Evolutionary conservation across 1,139 yeast species (phyloP).

Genomic region (Candida tropicalis): DNA sequence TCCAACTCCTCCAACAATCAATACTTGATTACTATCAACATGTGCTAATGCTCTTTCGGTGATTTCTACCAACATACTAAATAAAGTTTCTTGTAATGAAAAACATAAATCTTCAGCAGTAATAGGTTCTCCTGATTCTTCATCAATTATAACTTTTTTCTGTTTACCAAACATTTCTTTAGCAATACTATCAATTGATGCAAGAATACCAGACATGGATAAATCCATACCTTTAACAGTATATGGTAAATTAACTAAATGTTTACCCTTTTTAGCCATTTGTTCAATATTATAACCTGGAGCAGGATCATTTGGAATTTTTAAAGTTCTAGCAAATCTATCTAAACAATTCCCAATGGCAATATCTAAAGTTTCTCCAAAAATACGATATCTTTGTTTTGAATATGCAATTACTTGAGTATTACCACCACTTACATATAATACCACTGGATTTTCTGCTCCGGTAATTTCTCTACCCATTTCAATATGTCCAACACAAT

Average conservation of each 20-base stretch:
- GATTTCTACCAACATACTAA: slow-evolving; percentile 96
- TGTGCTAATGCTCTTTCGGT: slow-evolving; percentile 99
- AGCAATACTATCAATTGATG: slow-evolving; percentile 80
- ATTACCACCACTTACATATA: slow-evolving; percentile 97
- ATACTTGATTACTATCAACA: slow-evolving; percentile 83
- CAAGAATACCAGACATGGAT: slow-evolving; percentile 94
- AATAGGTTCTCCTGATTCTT: slow-evolving; percentile 57
- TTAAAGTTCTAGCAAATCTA: slow-evolving; percentile 88
- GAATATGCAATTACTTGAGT: slow-evolving; percentile 98
- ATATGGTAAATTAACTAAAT: slow-evolving; percentile 80
- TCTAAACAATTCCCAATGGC: slow-evolving; percentile 98
- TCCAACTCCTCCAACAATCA: slow-evolving; percentile 98
- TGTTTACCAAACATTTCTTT: slow-evolving; percentile 62
- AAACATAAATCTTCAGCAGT: slow-evolving; percentile 90
- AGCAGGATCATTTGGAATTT: slow-evolving; percentile 89
- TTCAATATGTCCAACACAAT: slow-evolving; percentile 96
- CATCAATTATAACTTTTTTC: slow-evolving; percentile 47
- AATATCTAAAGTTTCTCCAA: slow-evolving; percentile 96
- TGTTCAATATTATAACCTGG: slow-evolving; percentile 98
- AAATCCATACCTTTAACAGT: slow-evolving; percentile 99
- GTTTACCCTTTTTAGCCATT: slow-evolving; percentile 74
- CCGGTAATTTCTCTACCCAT: slow-evolving; percentile 99
- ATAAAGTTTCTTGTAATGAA: slow-evolving; percentile 87
- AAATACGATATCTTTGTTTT: slow-evolving; percentile 86
- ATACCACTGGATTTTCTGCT: slow-evolving; percentile 91